Percentiles rank a stretch among this genome's conserved stretches.
These are phyloP conservation scores for Termitomyces bulborhizus DNA, from an alignment of 768 basidiomycete genomes.

Conservation along the genomic window DNA sequence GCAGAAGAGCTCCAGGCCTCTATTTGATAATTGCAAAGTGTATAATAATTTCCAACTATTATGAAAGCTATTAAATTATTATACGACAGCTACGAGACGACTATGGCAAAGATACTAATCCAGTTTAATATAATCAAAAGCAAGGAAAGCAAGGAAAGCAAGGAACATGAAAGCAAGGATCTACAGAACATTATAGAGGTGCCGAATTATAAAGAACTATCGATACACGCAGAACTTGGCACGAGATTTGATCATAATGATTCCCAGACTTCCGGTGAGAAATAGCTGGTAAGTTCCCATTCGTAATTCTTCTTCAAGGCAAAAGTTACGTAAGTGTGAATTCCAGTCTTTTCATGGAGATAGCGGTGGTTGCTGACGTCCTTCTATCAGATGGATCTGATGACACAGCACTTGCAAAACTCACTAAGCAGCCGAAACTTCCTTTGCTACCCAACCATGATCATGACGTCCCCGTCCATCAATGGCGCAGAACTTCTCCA, in stretches of 20 bases:
- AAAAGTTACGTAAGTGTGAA: conserved; percentile 26
- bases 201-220: neutral
- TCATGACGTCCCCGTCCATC: conserved; percentile 12
- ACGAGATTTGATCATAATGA: neutral
- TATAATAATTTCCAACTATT: too few relatives aligned
- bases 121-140: neutral
- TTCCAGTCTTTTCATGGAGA: conserved; percentile 18
- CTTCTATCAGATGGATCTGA: neutral
- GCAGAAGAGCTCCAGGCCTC: too few relatives aligned
- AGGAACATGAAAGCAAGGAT: neutral
- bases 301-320: conserved; percentile 22
- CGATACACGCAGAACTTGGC: neutral
- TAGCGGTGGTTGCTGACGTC: conserved; percentile 19
- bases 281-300: conserved; percentile 27
- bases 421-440: conserved; percentile 21
- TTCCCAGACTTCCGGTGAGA: conserved; percentile 25
- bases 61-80: too few relatives aligned
- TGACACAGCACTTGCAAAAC: conserved; percentile 5
- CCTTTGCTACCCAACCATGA: conserved; percentile 23
- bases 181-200: neutral
- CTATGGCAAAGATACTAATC: neutral
- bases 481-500: conserved; percentile 21
- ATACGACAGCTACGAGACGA: neutral
- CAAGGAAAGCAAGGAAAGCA: neutral
- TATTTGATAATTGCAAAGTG: too few relatives aligned